Evolutionary conservation across 176 grass and related monocot genomes (phyloP).

Genomic region (Carex littledalei): DNA sequence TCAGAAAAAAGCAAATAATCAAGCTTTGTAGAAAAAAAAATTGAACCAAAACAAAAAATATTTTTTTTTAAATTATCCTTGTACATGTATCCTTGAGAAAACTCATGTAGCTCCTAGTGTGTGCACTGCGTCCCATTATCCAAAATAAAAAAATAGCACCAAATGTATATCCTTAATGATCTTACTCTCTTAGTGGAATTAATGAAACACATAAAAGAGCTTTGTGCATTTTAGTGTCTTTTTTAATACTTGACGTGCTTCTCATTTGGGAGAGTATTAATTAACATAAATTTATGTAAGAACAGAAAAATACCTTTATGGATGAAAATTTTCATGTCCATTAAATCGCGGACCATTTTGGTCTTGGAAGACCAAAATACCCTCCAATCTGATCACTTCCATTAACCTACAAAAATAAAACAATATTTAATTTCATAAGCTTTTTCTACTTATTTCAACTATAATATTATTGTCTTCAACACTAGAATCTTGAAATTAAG

Average conservation of each 20-base stretch:
- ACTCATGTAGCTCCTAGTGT: not conserved
- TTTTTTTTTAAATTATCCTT: not conserved
- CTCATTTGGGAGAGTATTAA: not conserved
- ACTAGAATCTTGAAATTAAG: not conserved
- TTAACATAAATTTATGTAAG: slow-evolving; percentile 1
- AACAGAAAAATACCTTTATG: slow-evolving; percentile 60
- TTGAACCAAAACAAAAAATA: slow-evolving; percentile 17
- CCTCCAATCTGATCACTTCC: slow-evolving; percentile 96
- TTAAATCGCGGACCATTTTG: slow-evolving; percentile 73
- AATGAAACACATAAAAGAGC: not conserved
- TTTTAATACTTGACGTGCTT: not conserved
- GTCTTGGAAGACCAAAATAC: slow-evolving; percentile 97
- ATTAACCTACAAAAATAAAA: slow-evolving; percentile 61
- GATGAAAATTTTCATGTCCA: slow-evolving; percentile 99
- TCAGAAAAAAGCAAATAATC: not conserved
- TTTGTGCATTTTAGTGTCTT: not conserved
- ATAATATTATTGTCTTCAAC: not conserved
- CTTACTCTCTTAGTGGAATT: not conserved
- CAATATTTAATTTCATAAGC: not conserved
- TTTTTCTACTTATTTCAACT: not conserved
- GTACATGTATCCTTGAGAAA: not conserved
- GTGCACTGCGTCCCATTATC: not conserved
- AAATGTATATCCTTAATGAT: not conserved
- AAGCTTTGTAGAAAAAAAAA: not conserved
- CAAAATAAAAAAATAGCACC: not conserved